Percentiles rank a stretch among this genome's conserved stretches.
These are phyloP conservation scores for Gossypium aridum DNA, from an alignment of 441 rosid species.

Conservation along the genomic window DNA sequence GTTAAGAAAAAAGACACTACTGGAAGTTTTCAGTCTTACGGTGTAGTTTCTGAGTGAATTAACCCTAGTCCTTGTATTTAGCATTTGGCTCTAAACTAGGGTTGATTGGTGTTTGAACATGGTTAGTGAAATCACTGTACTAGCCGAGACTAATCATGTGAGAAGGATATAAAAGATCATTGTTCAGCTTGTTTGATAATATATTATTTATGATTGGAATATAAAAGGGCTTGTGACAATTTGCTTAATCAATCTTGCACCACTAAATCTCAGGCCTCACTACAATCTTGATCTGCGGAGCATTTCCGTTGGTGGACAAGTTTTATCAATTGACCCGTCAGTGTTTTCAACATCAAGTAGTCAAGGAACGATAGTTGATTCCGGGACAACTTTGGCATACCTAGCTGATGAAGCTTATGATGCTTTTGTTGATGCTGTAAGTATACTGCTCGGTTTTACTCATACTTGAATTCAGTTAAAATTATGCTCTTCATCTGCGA, in stretches of 20 bases:
- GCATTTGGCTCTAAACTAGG: background rate
- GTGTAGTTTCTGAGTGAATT: background rate
- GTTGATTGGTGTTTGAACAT: background rate
- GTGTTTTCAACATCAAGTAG: slow-evolving; percentile 62
- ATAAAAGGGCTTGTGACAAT: background rate
- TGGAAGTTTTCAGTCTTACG: background rate
- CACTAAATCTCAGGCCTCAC: slow-evolving; percentile 65
- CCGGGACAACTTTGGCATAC: slow-evolving; percentile 95
- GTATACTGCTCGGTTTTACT: slow-evolving; percentile 17
- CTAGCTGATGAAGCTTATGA: slow-evolving; percentile 71
- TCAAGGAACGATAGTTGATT: slow-evolving; percentile 85
- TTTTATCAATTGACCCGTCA: slow-evolving; percentile 53
- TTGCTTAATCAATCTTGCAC: slow-evolving; percentile 26
- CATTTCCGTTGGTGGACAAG: slow-evolving; percentile 70
- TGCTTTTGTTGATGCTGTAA: slow-evolving; percentile 75
- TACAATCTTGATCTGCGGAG: slow-evolving; percentile 84
- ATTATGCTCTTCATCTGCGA: background rate
- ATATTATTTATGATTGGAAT: background rate
- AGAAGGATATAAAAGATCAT: background rate
- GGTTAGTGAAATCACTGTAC: background rate
- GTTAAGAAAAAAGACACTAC: background rate
- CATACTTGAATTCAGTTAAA: background rate
- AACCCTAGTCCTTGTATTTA: background rate
- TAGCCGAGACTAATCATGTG: background rate
- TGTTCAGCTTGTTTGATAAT: background rate